Conservation (phyloP, 2,329 filamentous ascomycete species). For the Mariannaea sp. region DNA sequence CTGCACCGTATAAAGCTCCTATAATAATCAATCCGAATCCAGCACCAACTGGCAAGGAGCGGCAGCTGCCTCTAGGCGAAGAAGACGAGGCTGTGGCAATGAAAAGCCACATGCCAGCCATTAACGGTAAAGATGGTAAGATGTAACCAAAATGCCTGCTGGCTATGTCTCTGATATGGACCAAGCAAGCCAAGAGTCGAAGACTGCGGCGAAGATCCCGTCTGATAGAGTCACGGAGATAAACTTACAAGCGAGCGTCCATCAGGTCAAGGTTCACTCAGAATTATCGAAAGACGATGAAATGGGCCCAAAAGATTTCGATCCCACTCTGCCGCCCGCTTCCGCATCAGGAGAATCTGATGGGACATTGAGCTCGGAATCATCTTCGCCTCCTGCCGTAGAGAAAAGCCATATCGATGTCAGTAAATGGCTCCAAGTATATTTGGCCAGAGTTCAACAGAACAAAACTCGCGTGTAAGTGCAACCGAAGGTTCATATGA, state of each 20-base stretch:
- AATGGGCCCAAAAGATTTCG: not conserved
- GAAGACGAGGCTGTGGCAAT: constrained; percentile 50
- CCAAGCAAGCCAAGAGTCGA: constrained; percentile 3
- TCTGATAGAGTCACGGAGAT: not conserved
- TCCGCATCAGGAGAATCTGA: too few relatives aligned
- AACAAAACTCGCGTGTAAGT: constrained; percentile 30
- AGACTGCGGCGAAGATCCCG: not conserved
- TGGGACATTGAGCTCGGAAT: too few relatives aligned
- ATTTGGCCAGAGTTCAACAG: not conserved
- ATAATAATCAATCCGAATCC: constrained; percentile 25
- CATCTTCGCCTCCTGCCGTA: not conserved
- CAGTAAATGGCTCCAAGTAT: not conserved
- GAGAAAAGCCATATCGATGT: not conserved
- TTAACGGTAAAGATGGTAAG: constrained; percentile 21
- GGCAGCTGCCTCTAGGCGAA: constrained; percentile 39
- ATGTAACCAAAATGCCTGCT: constrained; percentile 22
- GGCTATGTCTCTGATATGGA: constrained; percentile 18
- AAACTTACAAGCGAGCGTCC: not conserved
- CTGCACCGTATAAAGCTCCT: not conserved
- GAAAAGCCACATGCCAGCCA: constrained; percentile 31
- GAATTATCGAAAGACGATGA: not conserved
- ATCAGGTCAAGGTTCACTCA: not conserved
- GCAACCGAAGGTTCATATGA: not conserved
- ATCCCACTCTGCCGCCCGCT: not conserved
- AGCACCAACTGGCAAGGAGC: constrained; percentile 21